Evolutionary conservation across 2,329 filamentous ascomycete genomes (phyloP).

Genomic region (Fusarium floridanum): DNA sequence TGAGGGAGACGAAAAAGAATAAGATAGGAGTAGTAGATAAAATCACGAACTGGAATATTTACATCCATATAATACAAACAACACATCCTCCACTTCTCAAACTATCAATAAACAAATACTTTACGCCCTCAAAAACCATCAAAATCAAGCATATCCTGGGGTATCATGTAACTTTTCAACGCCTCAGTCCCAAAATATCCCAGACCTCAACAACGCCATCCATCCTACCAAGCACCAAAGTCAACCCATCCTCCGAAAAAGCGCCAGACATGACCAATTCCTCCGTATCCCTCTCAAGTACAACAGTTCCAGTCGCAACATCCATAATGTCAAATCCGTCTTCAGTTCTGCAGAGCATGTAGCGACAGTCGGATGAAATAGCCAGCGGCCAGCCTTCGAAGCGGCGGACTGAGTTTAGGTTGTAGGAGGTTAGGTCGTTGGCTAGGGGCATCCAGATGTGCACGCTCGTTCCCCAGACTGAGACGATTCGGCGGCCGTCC

Average conservation of each 20-base stretch:
- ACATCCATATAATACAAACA: not conserved
- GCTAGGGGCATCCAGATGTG: conserved; percentile 53
- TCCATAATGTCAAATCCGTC: conserved; percentile 58
- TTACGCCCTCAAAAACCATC: not conserved
- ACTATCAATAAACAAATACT: not conserved
- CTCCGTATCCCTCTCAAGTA: conserved; percentile 44
- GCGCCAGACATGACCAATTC: conserved; percentile 52
- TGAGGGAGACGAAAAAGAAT: not conserved
- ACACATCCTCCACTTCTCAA: not conserved
- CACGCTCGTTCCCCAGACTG: conserved; percentile 55
- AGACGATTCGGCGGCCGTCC: conserved; percentile 52
- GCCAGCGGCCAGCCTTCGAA: conserved; percentile 57
- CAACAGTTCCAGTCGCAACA: conserved; percentile 49
- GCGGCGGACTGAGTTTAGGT: conserved; percentile 50
- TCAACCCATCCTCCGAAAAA: conserved; percentile 50
- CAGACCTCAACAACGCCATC: conserved; percentile 52
- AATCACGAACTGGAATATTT: not conserved
- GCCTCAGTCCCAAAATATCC: conserved; percentile 43
- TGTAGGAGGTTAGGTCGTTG: conserved; percentile 53
- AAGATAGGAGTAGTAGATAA: too few species aligned
- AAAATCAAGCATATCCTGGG: conserved; percentile 15
- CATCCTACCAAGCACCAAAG: conserved; percentile 52
- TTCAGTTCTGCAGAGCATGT: conserved; percentile 56
- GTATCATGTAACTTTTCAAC: conserved; percentile 39
- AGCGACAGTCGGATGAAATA: conserved; percentile 55